Conservation (phyloP, 768 basidiomycete species). For the Chlorophyllum brunneum region DNA sequence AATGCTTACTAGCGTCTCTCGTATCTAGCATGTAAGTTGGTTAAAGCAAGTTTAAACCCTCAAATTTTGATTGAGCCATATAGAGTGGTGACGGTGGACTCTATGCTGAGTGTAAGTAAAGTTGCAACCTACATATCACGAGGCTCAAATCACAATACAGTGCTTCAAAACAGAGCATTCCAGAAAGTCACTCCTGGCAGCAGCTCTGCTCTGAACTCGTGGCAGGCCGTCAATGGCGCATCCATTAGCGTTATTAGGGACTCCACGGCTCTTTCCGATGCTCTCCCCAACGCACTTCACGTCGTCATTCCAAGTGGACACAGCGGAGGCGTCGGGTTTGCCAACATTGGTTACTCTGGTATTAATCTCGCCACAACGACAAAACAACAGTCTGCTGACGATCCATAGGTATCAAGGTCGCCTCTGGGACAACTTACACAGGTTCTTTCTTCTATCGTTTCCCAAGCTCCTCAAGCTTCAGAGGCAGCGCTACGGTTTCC, state of each 20-base stretch:
- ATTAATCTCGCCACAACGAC: conserved; percentile 4
- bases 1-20: background rate
- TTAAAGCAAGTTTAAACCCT: background rate
- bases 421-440: conserved; percentile 47
- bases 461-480: conserved; percentile 38
- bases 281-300: conserved; percentile 60
- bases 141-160: conserved; percentile 23
- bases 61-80: background rate
- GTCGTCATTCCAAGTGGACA: conserved; percentile 38
- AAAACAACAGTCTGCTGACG: background rate
- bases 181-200: conserved; percentile 58
- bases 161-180: conserved; percentile 69
- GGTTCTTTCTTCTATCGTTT: conserved; percentile 61
- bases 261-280: conserved; percentile 46
- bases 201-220: conserved; percentile 43
- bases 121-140: background rate
- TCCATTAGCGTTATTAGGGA: conserved; percentile 51
- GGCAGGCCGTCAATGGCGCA: conserved; percentile 45
- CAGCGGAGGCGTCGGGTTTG: conserved; percentile 45
- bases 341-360: conserved; percentile 59
- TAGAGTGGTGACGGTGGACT: conserved; percentile 68
- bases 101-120: conserved; percentile 55
- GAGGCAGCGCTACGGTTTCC: conserved; percentile 36
- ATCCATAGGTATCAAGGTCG: conserved; percentile 50
- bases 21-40: conserved; percentile 31